Conservation (phyloP, 225 moss, liverwort and hornwort species). For the Lunularia cruciata region DNA sequence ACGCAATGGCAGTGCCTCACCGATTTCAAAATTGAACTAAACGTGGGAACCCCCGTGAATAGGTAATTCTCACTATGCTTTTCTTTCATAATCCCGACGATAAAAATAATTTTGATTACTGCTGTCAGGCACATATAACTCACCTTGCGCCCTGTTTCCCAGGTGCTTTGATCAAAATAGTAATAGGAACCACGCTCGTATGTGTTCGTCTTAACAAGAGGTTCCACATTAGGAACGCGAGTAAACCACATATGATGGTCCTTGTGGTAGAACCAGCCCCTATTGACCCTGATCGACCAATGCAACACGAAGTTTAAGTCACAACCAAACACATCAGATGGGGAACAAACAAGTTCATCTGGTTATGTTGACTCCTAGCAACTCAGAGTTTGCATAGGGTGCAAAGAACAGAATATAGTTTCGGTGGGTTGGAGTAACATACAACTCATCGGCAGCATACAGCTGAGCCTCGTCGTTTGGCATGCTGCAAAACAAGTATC, state of each 20-base stretch:
- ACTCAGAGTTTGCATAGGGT: not conserved
- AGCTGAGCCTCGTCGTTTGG: constrained; percentile 96
- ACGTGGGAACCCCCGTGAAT: too few relatives aligned
- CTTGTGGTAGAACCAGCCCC: constrained; percentile 97
- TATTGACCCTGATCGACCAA: constrained; percentile 58
- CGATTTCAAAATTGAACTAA: too few relatives aligned
- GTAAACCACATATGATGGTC: constrained; percentile 89
- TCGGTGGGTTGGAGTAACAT: constrained; percentile 25
- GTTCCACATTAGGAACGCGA: constrained; percentile 80
- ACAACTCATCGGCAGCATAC: constrained; percentile 96
- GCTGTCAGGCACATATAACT: too few relatives aligned
- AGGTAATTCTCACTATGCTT: too few relatives aligned
- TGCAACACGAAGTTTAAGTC: not conserved
- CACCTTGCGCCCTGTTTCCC: constrained; percentile 92
- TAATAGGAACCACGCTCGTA: constrained; percentile 88
- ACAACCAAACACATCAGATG: not conserved
- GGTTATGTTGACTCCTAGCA: too few relatives aligned
- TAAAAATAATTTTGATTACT: too few relatives aligned
- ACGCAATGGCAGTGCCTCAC: too few relatives aligned
- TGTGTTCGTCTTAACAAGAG: constrained; percentile 64
- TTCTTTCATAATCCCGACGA: too few relatives aligned
- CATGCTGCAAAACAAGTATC: constrained; percentile 67
- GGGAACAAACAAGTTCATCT: too few relatives aligned
- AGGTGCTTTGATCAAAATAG: constrained; percentile 79
- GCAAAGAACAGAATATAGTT: not conserved